A percentile compares a stretch with the other conserved stretches of the same genome.
These are phyloP conservation scores for Sungouiozyma ichnusensis DNA, from an alignment of 805 yeast genomes.

Conservation along the genomic window DNA sequence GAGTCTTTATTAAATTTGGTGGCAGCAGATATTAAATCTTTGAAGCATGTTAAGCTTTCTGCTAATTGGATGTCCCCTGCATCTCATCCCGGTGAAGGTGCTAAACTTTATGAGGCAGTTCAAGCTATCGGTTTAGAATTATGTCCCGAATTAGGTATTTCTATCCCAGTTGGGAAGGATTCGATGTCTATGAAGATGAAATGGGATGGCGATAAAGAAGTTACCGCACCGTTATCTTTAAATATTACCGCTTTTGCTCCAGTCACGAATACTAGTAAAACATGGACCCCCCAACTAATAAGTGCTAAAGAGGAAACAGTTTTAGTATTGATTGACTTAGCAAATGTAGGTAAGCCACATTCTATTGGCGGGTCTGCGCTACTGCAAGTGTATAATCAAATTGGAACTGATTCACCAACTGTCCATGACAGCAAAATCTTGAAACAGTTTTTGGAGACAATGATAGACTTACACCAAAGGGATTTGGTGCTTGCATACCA, in stretches of 20 bases:
- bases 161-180: conserved; percentile 97
- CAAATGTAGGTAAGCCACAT: conserved; percentile 40
- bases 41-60: conserved; percentile 71
- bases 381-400: conserved; percentile 84
- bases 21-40: conserved; percentile 77
- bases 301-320: conserved; percentile 43
- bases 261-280: conserved; percentile 69
- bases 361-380: conserved; percentile 89
- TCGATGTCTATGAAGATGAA: conserved; percentile 99
- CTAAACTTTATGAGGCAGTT: conserved; percentile 90
- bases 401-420: conserved; percentile 75
- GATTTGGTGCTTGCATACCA: conserved; percentile 76
- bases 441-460: conserved; percentile 59
- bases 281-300: conserved; percentile 85
- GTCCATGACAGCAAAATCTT: conserved; percentile 59
- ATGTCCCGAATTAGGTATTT: conserved; percentile 84
- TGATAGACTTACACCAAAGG: conserved; percentile 61
- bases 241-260: conserved; percentile 88
- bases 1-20: conserved; percentile 80
- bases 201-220: conserved; percentile 79
- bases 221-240: conserved; percentile 88
- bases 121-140: conserved; percentile 90
- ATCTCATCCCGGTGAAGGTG: conserved; percentile 88
- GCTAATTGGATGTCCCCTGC: conserved; percentile 99
- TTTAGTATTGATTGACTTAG: conserved; percentile 70